Percentiles rank a stretch among this genome's conserved stretches.
Evolutionary conservation across 2,329 filamentous ascomycete genomes (phyloP).

Genomic region (Hypoxylon sp.): DNA sequence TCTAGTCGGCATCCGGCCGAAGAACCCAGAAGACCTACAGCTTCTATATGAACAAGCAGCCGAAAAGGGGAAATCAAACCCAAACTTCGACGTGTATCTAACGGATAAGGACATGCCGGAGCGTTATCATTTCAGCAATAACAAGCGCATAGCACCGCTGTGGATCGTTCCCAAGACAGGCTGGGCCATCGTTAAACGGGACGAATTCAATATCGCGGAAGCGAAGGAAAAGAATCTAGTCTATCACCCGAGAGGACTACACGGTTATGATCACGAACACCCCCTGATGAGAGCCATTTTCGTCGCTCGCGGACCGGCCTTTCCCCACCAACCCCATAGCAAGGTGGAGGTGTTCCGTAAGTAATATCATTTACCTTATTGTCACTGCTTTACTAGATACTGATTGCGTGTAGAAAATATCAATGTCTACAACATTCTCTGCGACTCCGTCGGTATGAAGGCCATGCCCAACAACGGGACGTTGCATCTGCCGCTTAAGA

Average conservation of each 20-base stretch:
- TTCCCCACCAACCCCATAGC: slow-evolving; percentile 86
- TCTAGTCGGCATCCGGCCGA: slow-evolving; percentile 87
- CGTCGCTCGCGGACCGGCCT: slow-evolving; percentile 89
- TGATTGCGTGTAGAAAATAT: slow-evolving; percentile 78
- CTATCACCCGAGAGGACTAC: slow-evolving; percentile 86
- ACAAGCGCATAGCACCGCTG: slow-evolving; percentile 89
- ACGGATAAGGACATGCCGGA: slow-evolving; percentile 89
- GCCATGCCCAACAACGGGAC: slow-evolving; percentile 91
- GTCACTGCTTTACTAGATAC: slow-evolving; percentile 10
- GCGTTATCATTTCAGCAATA: slow-evolving; percentile 90
- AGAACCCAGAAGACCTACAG: slow-evolving; percentile 74
- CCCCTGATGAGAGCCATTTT: slow-evolving; percentile 98
- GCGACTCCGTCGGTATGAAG: slow-evolving; percentile 82
- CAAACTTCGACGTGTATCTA: slow-evolving; percentile 88
- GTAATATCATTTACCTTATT: slow-evolving; percentile 53
- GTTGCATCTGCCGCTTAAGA: slow-evolving; percentile 76
- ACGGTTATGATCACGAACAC: slow-evolving; percentile 95
- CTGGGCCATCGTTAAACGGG: slow-evolving; percentile 88
- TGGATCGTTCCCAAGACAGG: slow-evolving; percentile 95
- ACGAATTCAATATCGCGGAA: slow-evolving; percentile 81
- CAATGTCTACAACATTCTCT: slow-evolving; percentile 94
- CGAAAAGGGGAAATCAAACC: slow-evolving; percentile 69
- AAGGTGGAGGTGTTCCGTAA: slow-evolving; percentile 85
- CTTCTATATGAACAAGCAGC: slow-evolving; percentile 73
- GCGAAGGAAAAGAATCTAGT: slow-evolving; percentile 72